Conservation (phyloP, 2,329 filamentous ascomycete species). For the Meredithiella fracta region DNA sequence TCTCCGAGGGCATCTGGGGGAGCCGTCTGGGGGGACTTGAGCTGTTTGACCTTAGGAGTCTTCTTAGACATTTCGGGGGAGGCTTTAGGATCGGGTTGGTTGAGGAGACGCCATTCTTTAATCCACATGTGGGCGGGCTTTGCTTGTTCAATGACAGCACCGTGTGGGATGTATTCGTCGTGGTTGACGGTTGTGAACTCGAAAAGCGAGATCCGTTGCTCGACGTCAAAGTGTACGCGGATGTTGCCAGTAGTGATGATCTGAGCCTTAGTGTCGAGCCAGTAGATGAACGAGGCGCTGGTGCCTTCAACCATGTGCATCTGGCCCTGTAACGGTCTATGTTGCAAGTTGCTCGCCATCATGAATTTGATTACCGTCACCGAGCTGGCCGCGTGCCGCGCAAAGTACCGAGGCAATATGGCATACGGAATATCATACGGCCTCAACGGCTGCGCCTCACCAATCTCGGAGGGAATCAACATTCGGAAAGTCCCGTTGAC, state of each 20-base stretch:
- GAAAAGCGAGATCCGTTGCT: constrained; percentile 68
- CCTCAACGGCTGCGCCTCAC: constrained; percentile 46
- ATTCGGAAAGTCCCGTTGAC: constrained; percentile 61
- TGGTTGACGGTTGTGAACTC: constrained; percentile 64
- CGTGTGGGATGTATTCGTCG: constrained; percentile 69
- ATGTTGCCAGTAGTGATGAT: constrained; percentile 66
- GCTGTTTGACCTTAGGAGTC: constrained; percentile 34
- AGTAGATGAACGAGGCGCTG: constrained; percentile 71
- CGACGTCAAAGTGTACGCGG: constrained; percentile 60
- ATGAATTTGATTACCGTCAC: constrained; percentile 75
- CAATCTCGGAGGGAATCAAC: constrained; percentile 41
- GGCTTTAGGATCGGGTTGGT: constrained; percentile 32
- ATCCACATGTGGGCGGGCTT: constrained; percentile 46
- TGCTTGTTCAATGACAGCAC: constrained; percentile 42
- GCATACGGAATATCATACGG: constrained; percentile 74
- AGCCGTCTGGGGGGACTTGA: constrained; percentile 42
- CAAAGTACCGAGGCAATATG: constrained; percentile 74
- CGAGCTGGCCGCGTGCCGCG: constrained; percentile 74
- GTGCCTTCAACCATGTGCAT: constrained; percentile 59
- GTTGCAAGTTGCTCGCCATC: constrained; percentile 39
- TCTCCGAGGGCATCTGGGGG: constrained; percentile 41
- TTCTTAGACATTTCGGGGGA: constrained; percentile 55
- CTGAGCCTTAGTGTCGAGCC: constrained; percentile 70
- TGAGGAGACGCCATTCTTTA: constrained; percentile 47
- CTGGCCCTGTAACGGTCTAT: constrained; percentile 21